Base-by-base conservation (phyloP, 305 asterid genomes). In the Fraxinus velutina region DNA sequence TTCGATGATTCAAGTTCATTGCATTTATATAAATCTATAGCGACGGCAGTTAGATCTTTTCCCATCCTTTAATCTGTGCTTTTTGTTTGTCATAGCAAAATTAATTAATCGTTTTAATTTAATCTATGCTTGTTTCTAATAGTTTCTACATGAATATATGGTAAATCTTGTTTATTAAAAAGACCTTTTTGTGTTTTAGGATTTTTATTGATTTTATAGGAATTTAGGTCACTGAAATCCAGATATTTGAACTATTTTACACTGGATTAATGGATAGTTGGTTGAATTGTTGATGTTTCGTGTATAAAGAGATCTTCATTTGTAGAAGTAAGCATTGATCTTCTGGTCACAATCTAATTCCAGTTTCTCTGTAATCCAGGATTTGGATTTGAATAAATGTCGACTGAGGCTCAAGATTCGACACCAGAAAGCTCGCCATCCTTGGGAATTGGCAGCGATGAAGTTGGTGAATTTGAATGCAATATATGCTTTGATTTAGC, bases 401-500 rank as follows among this genome's bases (percentile, higher is more conserved):
- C 88, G 27, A 84, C 80, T 62, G 93, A 89, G 75, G 82, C 86
- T 81, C 80, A 68, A 64, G 72, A 83, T 42, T 86, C 89, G 0
- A 42, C 78, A 34, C 80, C 82, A 0, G 83, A 83, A 78, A 87
- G 83, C 70, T 70, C 86, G 0, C 87, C 86, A 44, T 85, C 92
- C 73, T 85, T 86, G 1, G 84, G 83, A 33, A 77, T 21, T 4
- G 89, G 86, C 62, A 84, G 79, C 74, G 84, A 86, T 44, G 94
- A 88, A 75, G 88, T 89, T 27, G 92, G 89, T 76, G 92, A 88
- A 84, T 92, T 91, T 75, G 97, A 92, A 83, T 93, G 95, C 83
- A 91, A 92, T 77, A 92, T 93, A 57, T 93, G 97, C 84, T 89
- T 93, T 75, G 97, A 93, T 5, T 78, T 92, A 83, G 92, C 97